Percentiles rank a stretch among this genome's conserved stretches.
phyloP scores from a whole-genome alignment of 176 grass and related monocot genomes.

The Pharus latifolius region DNA sequence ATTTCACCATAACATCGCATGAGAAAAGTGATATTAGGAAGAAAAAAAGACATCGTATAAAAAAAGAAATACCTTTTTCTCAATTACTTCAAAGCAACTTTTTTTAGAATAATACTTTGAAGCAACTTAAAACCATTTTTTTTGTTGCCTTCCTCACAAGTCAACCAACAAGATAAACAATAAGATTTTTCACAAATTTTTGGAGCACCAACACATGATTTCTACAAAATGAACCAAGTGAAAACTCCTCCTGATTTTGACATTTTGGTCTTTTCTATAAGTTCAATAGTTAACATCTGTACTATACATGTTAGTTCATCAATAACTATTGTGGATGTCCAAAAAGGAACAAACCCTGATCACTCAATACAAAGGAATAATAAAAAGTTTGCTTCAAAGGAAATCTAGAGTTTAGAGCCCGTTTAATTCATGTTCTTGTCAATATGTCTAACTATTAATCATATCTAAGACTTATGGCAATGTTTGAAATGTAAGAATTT shows the following conservation, averaged over 20 bases:
- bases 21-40: background rate
- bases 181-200: no score
- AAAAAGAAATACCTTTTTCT: background rate
- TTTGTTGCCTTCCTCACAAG: background rate
- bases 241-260: background rate
- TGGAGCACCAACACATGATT: no score
- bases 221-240: background rate
- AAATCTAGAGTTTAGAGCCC: no score
- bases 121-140: background rate
- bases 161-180: background rate
- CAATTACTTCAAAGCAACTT: constrained; percentile 1
- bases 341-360: background rate
- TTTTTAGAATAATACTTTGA: no score
- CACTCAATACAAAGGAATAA: background rate
- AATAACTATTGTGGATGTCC: background rate
- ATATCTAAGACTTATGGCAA: no score
- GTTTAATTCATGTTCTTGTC: no score
- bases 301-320: background rate
- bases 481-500: no score
- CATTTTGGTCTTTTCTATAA: no score
- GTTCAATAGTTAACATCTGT: background rate
- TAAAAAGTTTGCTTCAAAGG: background rate
- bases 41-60: background rate
- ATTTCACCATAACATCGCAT: background rate
- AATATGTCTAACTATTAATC: no score